Base-by-base conservation (phyloP, 331 rosid genomes). In the Acacia pycnantha region DNA sequence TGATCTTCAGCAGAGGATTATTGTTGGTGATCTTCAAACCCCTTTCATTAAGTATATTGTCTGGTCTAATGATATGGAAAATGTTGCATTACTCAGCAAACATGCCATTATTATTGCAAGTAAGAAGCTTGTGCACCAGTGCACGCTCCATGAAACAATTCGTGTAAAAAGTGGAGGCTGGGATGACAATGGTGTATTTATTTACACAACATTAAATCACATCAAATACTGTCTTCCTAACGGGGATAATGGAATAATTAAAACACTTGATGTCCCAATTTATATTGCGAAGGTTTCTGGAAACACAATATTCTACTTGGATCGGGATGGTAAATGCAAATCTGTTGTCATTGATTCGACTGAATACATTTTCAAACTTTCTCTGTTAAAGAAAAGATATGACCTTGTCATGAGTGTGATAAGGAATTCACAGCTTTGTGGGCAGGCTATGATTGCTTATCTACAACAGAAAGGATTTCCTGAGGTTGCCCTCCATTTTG, bases 141-240 rank as follows among this genome's bases (percentile, higher is more conserved):
- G 99, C 88, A 95, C 98, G 40, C 94, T 95, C 78, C 99, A 95
- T 50, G 99, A 95, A 89, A 93, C 99, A 46, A 95, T 95, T 73
- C 99, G 99, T 75, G 97, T 95, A 19, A 95, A 95, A 85, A 95
- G 98, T 83, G 99, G 99, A 74, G 97, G 92, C 21, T 95, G 99
- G 99, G 99, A 95, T 88, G 99, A 93, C 85, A 93, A 91, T 73
- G 98, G 98, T 43, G 93, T 95, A 78, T 93, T 95, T 87, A 95
- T 95, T 59, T 95, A 95, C 77, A 88, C 99, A 0, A 95, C 99
- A 19, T 78, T 95, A 69, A 95, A 95, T 81, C 99, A 95, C 82
- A 91, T 95, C 47, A 95, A 95, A 77, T 95, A 95, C 73, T 95
- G 98, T 82, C 94, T 95, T 12, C 94, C 99, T 56, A 95, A 91